Base-by-base conservation (phyloP, 2,329 filamentous ascomycete species). In the Diplodia corticola region DNA sequence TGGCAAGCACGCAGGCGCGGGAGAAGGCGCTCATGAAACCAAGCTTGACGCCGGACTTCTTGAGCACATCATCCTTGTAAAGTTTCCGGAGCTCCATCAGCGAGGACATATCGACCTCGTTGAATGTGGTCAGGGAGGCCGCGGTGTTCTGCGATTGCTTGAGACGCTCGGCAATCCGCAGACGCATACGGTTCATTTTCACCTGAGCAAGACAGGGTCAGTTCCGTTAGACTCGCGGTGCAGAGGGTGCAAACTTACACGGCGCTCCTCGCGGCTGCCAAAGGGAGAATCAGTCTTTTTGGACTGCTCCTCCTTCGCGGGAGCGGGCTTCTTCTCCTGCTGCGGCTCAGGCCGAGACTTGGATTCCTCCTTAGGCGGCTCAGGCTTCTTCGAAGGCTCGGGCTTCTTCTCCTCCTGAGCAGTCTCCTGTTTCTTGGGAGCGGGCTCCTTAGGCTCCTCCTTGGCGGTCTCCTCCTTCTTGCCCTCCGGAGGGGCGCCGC, bases 11-110 rank as follows among this genome's bases (percentile, higher is more conserved):
- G 73, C 88, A 91, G 55, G 95, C 95, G 70, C 91, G 91, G 4
- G 94, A 91, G 81, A 99, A 99, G 65, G 94, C 94, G 78, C 93
- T 95, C 94, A 99, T 98, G 84, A 98, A 99, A n/a, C 95, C 95
- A 64, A 99, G 89, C 84, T 98, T 99, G 67, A 98, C 91, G 51
- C 93, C 94, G 10, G 92, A 95, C 84, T 94, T 96, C 86, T 98
- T 97, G 67, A 98, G 84, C 24, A 97, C 84, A 67, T 97, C 93
- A 68, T 98, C 94, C 84, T 98, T 98, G 86, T 98, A 98, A 54
- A 93, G 84, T 80, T 96, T 97, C 73, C 95, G 91, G 84, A 99
- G 94, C 69, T 97, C 92, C 90, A 98, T 97, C 59, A 99, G 84
- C 24, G 91, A 92, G 35, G 94, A 96, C 95, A 99, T 99, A 79